Conservation (phyloP, 75 land plant species). For the Azolla pinnata region DNA sequence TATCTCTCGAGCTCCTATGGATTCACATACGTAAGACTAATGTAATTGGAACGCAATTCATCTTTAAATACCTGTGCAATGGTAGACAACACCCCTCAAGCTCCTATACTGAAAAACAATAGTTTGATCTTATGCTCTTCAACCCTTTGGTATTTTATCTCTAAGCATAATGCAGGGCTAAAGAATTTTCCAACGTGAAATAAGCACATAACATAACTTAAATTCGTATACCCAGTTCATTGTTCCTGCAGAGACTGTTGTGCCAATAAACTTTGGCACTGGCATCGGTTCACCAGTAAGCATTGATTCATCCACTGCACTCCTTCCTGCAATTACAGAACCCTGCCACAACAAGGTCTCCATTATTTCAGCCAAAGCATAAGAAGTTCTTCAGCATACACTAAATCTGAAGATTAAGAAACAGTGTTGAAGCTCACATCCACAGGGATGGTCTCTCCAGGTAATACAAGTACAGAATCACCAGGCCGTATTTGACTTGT, state of each 20-base stretch:
- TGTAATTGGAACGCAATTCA: too few relatives aligned
- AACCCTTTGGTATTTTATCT: too few relatives aligned
- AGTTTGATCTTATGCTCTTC: too few relatives aligned
- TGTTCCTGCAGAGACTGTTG: constrained; percentile 80
- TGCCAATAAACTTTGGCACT: constrained; percentile 62
- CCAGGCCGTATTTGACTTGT: constrained; percentile 85
- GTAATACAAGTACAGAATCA: constrained; percentile 76
- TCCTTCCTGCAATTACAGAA: constrained; percentile 67
- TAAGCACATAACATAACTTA: background rate
- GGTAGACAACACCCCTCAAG: too few relatives aligned
- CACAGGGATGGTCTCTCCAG: constrained; percentile 91
- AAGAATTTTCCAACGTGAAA: background rate
- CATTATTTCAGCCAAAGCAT: too few relatives aligned
- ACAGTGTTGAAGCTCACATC: constrained; percentile 50
- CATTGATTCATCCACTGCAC: constrained; percentile 98
- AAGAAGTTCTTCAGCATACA: too few relatives aligned
- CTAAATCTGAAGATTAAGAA: too few relatives aligned
- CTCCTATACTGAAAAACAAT: too few relatives aligned
- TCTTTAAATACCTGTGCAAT: too few relatives aligned
- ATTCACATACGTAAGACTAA: too few relatives aligned
- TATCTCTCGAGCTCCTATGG: too few relatives aligned
- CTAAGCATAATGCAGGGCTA: too few relatives aligned
- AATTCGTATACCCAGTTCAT: constrained; percentile 68
- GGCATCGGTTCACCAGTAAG: constrained; percentile 96
- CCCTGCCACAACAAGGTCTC: constrained; percentile 37